Conservation (phyloP, 2,329 filamentous ascomycete species). For the Plectosphaerella cucumerina region DNA sequence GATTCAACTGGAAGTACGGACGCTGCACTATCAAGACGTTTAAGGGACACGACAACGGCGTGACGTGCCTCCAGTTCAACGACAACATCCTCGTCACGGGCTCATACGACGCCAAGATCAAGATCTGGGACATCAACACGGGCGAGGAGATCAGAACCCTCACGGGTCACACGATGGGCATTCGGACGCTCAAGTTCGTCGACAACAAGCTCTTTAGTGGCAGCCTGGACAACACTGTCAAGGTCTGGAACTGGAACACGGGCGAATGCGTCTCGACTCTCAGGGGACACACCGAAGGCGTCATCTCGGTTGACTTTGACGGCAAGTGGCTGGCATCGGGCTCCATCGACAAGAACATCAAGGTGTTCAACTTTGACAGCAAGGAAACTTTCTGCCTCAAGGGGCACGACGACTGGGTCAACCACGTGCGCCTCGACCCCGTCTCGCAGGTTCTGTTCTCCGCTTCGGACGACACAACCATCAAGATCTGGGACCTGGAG, state of each 20-base stretch:
- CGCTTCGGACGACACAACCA: conserved; percentile 86
- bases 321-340: conserved; percentile 81
- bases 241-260: conserved; percentile 95
- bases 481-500: conserved; percentile 91
- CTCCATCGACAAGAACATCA: conserved; percentile 83
- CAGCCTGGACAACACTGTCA: conserved; percentile 80
- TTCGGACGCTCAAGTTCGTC: conserved; percentile 89
- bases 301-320: conserved; percentile 86
- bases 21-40: conserved; percentile 81
- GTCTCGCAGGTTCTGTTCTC: conserved; percentile 83
- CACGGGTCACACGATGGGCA: conserved; percentile 73
- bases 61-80: conserved; percentile 57
- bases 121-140: conserved; percentile 92
- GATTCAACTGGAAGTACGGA: conserved; percentile 96
- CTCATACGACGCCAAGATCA: conserved; percentile 91
- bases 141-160: conserved; percentile 84
- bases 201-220: conserved; percentile 88
- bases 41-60: conserved; percentile 78
- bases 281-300: conserved; percentile 72
- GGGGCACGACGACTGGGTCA: conserved; percentile 93
- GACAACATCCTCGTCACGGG: conserved; percentile 90
- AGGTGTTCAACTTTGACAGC: conserved; percentile 87
- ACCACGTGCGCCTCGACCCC: conserved; percentile 85
- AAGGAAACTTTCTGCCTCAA: conserved; percentile 75
- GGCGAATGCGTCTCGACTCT: conserved; percentile 82